Evolutionary conservation across 257 asterid genomes (phyloP).

Genomic region (Perilla frutescens): DNA sequence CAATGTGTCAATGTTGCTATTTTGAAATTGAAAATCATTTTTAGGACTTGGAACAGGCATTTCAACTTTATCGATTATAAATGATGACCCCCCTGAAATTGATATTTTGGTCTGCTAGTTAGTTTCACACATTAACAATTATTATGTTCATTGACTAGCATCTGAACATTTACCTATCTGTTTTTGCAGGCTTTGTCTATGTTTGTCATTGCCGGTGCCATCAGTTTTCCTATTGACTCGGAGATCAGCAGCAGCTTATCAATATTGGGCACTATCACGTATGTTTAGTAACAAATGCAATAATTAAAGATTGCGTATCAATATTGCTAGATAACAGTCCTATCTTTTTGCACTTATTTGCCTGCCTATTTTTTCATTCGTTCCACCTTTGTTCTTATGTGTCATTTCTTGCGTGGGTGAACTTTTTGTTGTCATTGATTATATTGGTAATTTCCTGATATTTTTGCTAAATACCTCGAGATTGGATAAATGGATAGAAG

Average conservation of each 20-base stretch:
- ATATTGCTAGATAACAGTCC: background rate
- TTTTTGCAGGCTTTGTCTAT: constrained; percentile 74
- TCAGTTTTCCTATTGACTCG: constrained; percentile 57
- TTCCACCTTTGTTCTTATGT: background rate
- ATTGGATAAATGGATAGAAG: too few relatives aligned
- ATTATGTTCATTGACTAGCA: background rate
- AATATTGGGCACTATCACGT: constrained; percentile 74
- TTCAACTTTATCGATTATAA: background rate
- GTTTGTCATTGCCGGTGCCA: constrained; percentile 60
- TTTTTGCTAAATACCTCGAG: background rate
- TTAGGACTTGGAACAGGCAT: background rate
- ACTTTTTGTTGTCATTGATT: background rate
- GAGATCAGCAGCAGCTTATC: constrained; percentile 65
- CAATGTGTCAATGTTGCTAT: background rate
- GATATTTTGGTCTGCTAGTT: too few relatives aligned
- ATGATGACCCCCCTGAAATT: too few relatives aligned
- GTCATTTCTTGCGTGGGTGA: background rate
- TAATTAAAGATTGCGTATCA: background rate
- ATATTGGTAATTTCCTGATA: background rate
- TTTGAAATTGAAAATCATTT: background rate
- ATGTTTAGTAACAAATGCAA: constrained; percentile 35
- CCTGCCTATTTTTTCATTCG: constrained; percentile 9
- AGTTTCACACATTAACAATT: background rate
- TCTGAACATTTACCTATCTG: background rate
- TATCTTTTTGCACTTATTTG: constrained; percentile 4